phyloP scores from a whole-genome alignment of 2,329 filamentous ascomycete species.

The Monilinia laxa region DNA sequence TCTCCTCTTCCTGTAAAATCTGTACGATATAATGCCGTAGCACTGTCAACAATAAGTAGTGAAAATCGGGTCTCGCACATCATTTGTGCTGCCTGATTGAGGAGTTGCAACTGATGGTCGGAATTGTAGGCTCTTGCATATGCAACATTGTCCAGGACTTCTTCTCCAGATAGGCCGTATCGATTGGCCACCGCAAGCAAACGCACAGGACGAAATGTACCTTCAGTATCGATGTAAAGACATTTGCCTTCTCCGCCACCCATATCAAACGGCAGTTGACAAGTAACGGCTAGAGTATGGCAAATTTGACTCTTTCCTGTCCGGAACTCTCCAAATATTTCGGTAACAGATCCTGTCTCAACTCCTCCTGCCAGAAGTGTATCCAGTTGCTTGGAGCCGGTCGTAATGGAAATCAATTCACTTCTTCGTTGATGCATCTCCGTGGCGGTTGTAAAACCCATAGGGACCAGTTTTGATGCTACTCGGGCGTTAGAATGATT shows the following conservation, averaged over 20 bases:
- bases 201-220: conserved; percentile 91
- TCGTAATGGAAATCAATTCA: conserved; percentile 96
- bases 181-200: conserved; percentile 89
- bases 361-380: conserved; percentile 91
- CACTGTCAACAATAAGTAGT: conserved; percentile 91
- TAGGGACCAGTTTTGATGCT: conserved; percentile 95
- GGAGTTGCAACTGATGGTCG: conserved; percentile 90
- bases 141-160: conserved; percentile 96
- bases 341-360: conserved; percentile 96
- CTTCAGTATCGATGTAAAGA: conserved; percentile 97
- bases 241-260: conserved; percentile 98
- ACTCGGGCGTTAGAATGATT: conserved; percentile 23
- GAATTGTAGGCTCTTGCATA: conserved; percentile 99
- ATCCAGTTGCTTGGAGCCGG: conserved; percentile 95
- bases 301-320: conserved; percentile 99
- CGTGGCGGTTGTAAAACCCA: conserved; percentile 98
- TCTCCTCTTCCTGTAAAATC: conserved; percentile 97
- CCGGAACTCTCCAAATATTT: conserved; percentile 96
- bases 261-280: conserved; percentile 97
- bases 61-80: conserved; percentile 99
- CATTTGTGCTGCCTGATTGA: conserved; percentile 95
- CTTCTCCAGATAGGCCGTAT: conserved; percentile 92
- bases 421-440: conserved; percentile 98
- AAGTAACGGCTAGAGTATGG: conserved; percentile 97
- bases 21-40: conserved; percentile 91